Conservation (phyloP, 169 alveolate species). For the Babesia bovis region DNA sequence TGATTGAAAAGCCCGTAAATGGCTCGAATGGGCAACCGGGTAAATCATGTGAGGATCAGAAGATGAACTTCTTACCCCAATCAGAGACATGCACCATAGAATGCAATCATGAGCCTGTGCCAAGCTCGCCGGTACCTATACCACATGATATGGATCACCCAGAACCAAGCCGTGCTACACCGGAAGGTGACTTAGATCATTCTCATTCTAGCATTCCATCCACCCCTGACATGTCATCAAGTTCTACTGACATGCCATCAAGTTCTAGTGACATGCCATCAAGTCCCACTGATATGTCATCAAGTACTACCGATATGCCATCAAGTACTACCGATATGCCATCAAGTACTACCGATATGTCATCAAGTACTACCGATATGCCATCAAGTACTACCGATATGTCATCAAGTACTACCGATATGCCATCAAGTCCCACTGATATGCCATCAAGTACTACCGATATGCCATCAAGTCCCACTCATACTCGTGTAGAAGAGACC, state of each 20-base stretch:
- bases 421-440: neutral
- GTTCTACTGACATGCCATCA: neutral
- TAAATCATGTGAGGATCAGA: constrained; percentile 49
- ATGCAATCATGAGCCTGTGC: constrained; percentile 6
- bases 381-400: no score
- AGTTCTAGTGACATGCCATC: neutral
- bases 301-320: neutral
- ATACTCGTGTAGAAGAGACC: neutral
- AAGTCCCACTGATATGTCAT: neutral
- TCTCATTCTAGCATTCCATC: no score
- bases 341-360: neutral
- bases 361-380: no score
- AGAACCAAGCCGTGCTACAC: no score
- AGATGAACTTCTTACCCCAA: constrained; percentile 14
- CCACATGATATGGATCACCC: no score
- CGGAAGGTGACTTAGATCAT: no score
- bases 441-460: neutral
- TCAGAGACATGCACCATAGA: constrained; percentile 31
- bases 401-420: neutral
- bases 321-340: neutral
- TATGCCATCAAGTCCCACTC: neutral
- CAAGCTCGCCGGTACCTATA: no score
- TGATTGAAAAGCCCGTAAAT: constrained; percentile 10
- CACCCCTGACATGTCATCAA: neutral
- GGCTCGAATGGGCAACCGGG: constrained; percentile 62